Evolutionary conservation across 371 early-diverging fungal genomes (phyloP), one percentile per base, ranked within the genome.

Genomic region (Mucor circinelloides): DNA sequence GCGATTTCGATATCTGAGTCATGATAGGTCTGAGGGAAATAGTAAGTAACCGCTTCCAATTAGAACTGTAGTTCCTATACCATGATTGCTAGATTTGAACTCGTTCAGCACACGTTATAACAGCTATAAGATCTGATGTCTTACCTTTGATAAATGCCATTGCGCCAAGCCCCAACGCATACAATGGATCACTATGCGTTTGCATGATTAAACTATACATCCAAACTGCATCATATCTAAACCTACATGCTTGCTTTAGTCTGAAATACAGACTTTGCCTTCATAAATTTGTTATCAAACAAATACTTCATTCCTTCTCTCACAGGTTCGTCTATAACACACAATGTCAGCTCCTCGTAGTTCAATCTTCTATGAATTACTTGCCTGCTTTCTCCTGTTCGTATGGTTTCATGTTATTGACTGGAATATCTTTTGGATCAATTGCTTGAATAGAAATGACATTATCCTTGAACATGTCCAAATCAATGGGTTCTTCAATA

Each of bases 341-440:
- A 21, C 4, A 52, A 3, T 25, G 8, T 36, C 36, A 36, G 36
- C 12, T 13, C 12, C 8, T 3, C 36, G 13, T 17, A 46, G 48
- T n/a, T 2, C 10, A 23, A 21, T 46, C 48, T 6, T 13, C 13
- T 36, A 0, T 36, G 8, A 36, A 36, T 13, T 10, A 19, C 62
- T 66, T 70, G 82, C 88, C 88, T 61, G 80, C 81, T 63, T 67
- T 59, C 52, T 82, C 86, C 61, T 88, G 88, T 67, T 88, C 82
- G 1, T 73, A 63, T 9, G 86, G 83, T n/a, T 77, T 71, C 6
- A 85, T 61, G 23, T 75, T 72, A 59, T 88, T 88, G 8, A 77
- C 71, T 2, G 75, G 77, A 42, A 81, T 79, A 15, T 75, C 69
- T 25, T 78, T 80, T 19, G 80, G 58, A 63, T 84, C 77, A 60